phyloP scores from a whole-genome alignment of 2,329 filamentous ascomycete genomes.

The Aspergillus versicolor region DNA sequence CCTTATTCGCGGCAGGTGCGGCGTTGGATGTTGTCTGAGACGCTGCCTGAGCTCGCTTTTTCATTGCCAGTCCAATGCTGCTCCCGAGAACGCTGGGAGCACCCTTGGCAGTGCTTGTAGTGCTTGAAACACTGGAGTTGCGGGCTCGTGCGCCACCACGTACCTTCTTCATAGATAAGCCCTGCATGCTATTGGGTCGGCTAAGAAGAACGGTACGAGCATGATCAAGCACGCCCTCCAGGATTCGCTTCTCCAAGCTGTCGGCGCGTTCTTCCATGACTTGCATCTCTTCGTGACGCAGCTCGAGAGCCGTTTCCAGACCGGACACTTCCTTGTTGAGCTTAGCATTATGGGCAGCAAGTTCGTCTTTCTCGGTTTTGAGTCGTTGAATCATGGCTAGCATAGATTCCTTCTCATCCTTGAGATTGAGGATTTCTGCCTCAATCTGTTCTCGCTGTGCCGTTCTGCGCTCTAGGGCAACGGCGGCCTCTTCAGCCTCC shows the following conservation, averaged over 20 bases:
- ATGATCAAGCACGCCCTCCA: constrained; percentile 95
- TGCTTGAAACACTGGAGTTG: constrained; percentile 35
- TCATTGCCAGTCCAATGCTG: constrained; percentile 49
- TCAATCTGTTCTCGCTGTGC: constrained; percentile 65
- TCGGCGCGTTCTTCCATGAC: constrained; percentile 90
- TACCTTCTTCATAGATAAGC: constrained; percentile 54
- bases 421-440: constrained; percentile 49
- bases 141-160: constrained; percentile 46
- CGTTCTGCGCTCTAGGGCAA: constrained; percentile 75
- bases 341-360: constrained; percentile 74
- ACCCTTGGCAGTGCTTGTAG: constrained; percentile 35
- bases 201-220: constrained; percentile 81
- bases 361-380: constrained; percentile 59
- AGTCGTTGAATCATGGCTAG: constrained; percentile 54
- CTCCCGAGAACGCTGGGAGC: constrained; percentile 39
- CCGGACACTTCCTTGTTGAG: constrained; percentile 84
- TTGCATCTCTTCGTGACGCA: constrained; percentile 86
- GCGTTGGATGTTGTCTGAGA: constrained; percentile 43
- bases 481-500: constrained; percentile 73
- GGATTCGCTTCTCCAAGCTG: constrained; percentile 82
- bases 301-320: constrained; percentile 82
- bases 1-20: constrained; percentile 50
- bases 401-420: constrained; percentile 63
- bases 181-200: constrained; percentile 56
- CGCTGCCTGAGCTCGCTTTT: constrained; percentile 51